phyloP scores from a whole-genome alignment of 2,329 filamentous ascomycete genomes.

The Cryphonectria radicalis region DNA sequence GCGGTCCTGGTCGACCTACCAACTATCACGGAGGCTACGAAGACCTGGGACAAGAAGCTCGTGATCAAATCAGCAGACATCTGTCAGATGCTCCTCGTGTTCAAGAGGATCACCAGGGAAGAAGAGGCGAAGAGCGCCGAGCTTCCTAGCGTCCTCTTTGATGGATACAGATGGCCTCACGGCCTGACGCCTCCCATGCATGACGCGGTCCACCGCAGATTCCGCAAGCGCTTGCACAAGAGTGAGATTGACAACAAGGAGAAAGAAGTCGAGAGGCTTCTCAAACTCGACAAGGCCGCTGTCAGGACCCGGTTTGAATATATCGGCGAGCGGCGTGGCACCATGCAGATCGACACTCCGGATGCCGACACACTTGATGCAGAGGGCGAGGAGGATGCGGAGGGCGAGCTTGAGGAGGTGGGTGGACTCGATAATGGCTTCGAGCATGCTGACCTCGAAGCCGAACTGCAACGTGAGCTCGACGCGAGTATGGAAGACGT shows the following conservation, averaged over 20 bases:
- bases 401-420: conserved; percentile 42
- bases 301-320: conserved; percentile 66
- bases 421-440: conserved; percentile 30
- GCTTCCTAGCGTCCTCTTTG: conserved; percentile 74
- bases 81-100: conserved; percentile 84
- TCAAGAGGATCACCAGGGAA: conserved; percentile 68
- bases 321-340: conserved; percentile 54
- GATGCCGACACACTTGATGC: conserved; percentile 51
- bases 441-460: conserved; percentile 43
- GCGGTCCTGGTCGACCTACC: conserved; percentile 82
- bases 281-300: conserved; percentile 69
- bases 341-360: conserved; percentile 30
- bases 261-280: conserved; percentile 73
- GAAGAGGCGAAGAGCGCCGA: conserved; percentile 67
- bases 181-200: conserved; percentile 88
- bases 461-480: conserved; percentile 34
- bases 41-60: conserved; percentile 86
- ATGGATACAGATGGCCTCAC: conserved; percentile 76
- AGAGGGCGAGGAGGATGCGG: conserved; percentile 53
- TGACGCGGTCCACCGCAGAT: conserved; percentile 79
- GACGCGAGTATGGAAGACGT: conserved; percentile 48
- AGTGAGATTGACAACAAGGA: conserved; percentile 82
- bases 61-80: conserved; percentile 91
- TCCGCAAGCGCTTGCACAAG: conserved; percentile 80
- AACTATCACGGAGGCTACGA: conserved; percentile 88